A percentile compares a stretch with the other conserved stretches of the same genome.
These are phyloP conservation scores for Epichloe coenophiala DNA, from an alignment of 2,329 filamentous ascomycete genomes.

Conservation along the genomic window DNA sequence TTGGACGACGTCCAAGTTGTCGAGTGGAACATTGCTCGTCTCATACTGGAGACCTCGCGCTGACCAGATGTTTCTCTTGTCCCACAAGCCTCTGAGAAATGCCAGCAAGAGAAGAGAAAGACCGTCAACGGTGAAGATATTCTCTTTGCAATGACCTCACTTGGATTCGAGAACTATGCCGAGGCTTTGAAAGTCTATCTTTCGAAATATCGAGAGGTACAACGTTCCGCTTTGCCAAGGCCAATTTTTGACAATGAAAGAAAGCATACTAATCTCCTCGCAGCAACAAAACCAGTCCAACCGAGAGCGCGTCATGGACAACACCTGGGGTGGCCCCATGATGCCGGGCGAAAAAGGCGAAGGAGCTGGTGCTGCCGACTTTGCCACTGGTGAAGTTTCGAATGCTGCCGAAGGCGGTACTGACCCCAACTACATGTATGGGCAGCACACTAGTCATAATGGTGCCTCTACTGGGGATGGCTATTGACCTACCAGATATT, in stretches of 20 bases:
- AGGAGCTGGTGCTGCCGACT: conserved; percentile 22
- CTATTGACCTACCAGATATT: conserved; percentile 24
- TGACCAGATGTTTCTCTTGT: conserved; percentile 3
- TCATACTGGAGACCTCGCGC: neutral
- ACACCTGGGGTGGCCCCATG: conserved; percentile 19
- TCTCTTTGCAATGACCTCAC: conserved; percentile 94
- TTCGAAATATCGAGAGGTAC: conserved; percentile 93
- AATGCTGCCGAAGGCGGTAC: conserved; percentile 26
- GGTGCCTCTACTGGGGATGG: conserved; percentile 38
- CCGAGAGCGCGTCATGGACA: conserved; percentile 25
- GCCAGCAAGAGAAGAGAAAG: conserved; percentile 98
- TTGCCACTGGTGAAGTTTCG: conserved; percentile 27
- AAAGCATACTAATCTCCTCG: neutral
- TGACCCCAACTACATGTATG: conserved; percentile 38
- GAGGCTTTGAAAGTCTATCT: conserved; percentile 97
- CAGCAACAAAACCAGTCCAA: conserved; percentile 30
- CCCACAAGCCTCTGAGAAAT: conserved; percentile 82
- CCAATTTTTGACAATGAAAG: neutral
- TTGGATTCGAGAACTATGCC: conserved; percentile 97
- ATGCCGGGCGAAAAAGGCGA: conserved; percentile 21
- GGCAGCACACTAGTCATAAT: conserved; percentile 42
- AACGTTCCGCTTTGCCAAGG: conserved; percentile 17
- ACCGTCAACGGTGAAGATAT: conserved; percentile 99
- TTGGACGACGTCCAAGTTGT: conserved; percentile 8
- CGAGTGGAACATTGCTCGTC: neutral